Conservation (phyloP, 352 stramenopile genomes). For the Phytopythium ostracodes region DNA sequence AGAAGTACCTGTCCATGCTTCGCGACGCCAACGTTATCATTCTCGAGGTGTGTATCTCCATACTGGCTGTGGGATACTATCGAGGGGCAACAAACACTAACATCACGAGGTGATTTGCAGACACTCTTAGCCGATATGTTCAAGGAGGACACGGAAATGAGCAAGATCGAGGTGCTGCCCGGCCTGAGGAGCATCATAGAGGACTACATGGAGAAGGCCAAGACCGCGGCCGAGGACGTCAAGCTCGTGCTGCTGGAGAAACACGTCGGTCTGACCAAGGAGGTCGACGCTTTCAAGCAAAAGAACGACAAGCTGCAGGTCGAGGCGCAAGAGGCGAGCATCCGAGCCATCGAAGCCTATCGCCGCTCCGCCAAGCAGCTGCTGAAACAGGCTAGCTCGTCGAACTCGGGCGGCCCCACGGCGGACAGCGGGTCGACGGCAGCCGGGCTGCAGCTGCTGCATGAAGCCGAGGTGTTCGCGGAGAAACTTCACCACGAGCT, state of each 20-base stretch:
- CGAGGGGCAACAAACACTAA: background rate
- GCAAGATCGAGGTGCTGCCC: constrained; percentile 88
- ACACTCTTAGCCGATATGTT: constrained; percentile 92
- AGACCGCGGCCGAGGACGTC: constrained; percentile 77
- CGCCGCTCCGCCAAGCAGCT: constrained; percentile 70
- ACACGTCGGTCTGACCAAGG: constrained; percentile 38
- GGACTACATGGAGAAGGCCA: constrained; percentile 86
- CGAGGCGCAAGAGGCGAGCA: constrained; percentile 72
- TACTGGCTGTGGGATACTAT: too few species aligned
- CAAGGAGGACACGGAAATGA: constrained; percentile 89
- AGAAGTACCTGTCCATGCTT: constrained; percentile 77
- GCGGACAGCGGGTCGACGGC: constrained; percentile 29
- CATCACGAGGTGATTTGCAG: constrained; percentile 13
- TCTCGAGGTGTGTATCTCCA: constrained; percentile 44
- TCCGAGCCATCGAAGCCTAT: constrained; percentile 77
- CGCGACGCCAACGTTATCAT: constrained; percentile 85
- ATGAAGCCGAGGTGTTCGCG: constrained; percentile 79
- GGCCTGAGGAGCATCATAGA: constrained; percentile 88
- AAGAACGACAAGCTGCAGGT: constrained; percentile 65
- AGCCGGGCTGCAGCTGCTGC: constrained; percentile 64
- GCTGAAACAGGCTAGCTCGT: constrained; percentile 45
- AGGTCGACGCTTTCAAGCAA: constrained; percentile 52
- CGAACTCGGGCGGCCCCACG: constrained; percentile 10
- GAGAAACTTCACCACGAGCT: constrained; percentile 84
- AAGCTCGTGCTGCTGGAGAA: constrained; percentile 80